These are phyloP conservation scores for Phytophthora cactorum DNA, from an alignment of 352 stramenopile species.

Conservation along the genomic window DNA sequence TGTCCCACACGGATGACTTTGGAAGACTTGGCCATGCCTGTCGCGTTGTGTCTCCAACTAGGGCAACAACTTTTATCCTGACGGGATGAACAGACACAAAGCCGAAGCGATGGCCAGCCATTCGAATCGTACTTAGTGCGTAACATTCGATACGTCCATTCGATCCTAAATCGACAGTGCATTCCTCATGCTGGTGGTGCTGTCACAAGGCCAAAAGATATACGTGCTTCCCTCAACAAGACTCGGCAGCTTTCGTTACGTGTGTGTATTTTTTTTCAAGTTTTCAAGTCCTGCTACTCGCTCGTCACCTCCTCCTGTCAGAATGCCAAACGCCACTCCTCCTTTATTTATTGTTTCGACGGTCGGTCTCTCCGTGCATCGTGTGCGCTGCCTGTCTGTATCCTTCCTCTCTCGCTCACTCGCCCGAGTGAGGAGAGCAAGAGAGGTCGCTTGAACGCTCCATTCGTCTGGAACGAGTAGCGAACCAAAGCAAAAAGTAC, in stretches of 20 bases:
- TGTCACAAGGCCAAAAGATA: not conserved
- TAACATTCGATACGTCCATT: not conserved
- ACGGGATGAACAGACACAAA: conserved; percentile 32
- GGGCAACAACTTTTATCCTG: conserved; percentile 13
- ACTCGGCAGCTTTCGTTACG: conserved; percentile 13
- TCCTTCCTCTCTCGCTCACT: conserved; percentile 17
- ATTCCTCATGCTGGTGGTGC: conserved; percentile 5
- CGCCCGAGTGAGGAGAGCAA: conserved; percentile 12
- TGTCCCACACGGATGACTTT: conserved; percentile 81
- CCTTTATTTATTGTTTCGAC: conserved; percentile 41
- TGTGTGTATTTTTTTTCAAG: conserved; percentile 40
- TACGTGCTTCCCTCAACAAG: not conserved
- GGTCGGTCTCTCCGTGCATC: conserved; percentile 21
- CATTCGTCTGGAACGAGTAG: conserved; percentile 20
- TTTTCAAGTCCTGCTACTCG: conserved; percentile 30
- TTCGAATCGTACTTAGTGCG: conserved; percentile 12
- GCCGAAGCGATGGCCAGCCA: conserved; percentile 36
- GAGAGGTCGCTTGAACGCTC: conserved; percentile 19
- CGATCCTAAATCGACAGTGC: not conserved
- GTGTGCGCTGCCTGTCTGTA: conserved; percentile 19
- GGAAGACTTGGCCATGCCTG: conserved; percentile 68
- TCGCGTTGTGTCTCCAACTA: conserved; percentile 9
- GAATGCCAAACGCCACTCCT: conserved; percentile 25
- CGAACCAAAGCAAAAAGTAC: conserved; percentile 24
- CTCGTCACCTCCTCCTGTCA: conserved; percentile 13